Evolutionary conservation across 2,329 filamentous ascomycete genomes (phyloP).

Genomic region (Epicoccum sorghinum): DNA sequence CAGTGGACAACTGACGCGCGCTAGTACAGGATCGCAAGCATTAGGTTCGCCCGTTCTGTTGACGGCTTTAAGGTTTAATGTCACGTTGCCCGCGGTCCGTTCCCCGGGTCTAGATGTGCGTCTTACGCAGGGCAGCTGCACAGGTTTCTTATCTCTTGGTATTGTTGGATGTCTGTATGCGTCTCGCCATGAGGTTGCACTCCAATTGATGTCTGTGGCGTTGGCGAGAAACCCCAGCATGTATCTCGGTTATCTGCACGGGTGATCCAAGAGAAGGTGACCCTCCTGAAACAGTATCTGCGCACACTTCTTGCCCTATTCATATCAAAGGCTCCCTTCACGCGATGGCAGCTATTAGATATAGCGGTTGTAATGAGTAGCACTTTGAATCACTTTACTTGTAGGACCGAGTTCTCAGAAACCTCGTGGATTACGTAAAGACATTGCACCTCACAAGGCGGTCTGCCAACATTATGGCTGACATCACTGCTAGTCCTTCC

Average conservation of each 20-base stretch:
- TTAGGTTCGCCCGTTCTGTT: neutral
- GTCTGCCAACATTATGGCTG: too few relatives aligned
- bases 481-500: too few relatives aligned
- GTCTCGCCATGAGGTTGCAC: neutral
- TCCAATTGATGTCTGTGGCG: neutral
- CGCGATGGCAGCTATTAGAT: too few relatives aligned
- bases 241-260: neutral
- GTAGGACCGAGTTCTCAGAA: too few relatives aligned
- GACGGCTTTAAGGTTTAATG: neutral
- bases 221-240: neutral
- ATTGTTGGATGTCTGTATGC: neutral
- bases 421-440: too few relatives aligned
- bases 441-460: too few relatives aligned
- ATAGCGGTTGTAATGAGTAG: too few relatives aligned
- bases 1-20: neutral
- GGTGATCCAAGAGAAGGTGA: neutral
- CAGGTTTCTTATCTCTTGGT: neutral
- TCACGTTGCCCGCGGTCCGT: neutral
- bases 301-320: neutral
- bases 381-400: too few relatives aligned
- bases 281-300: neutral
- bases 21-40: neutral
- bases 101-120: neutral
- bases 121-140: neutral
- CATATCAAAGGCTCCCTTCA: neutral